phyloP scores from a whole-genome alignment of 1,284 basidiomycete species.

The Boletus holoroseus region DNA sequence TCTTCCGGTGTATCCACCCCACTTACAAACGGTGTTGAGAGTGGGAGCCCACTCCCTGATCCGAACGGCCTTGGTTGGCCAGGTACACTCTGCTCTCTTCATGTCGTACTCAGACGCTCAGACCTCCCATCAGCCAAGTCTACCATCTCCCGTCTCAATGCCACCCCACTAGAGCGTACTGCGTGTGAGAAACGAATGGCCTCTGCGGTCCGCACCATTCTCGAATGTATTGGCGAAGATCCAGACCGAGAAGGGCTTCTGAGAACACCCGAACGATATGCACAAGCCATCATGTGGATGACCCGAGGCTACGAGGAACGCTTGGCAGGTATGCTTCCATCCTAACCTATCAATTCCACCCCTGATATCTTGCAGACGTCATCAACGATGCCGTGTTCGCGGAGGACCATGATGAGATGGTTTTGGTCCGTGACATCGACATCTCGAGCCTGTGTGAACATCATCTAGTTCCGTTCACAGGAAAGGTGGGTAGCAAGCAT shows the following conservation, averaged over 20 bases:
- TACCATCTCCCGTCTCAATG: constrained; percentile 78
- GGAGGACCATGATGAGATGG: constrained; percentile 99
- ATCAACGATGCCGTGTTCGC: constrained; percentile 99
- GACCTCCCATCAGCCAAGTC: constrained; percentile 66
- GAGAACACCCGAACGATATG: constrained; percentile 93
- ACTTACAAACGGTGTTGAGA: constrained; percentile 31
- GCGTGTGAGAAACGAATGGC: constrained; percentile 76
- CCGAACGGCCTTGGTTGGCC: constrained; percentile 92
- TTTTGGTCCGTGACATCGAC: constrained; percentile 96
- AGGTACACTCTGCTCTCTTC: constrained; percentile 45
- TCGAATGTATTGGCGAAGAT: constrained; percentile 98
- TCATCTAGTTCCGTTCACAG: constrained; percentile 97
- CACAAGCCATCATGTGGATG: constrained; percentile 98
- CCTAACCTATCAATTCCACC: constrained; percentile 11
- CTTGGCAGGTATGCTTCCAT: constrained; percentile 58
- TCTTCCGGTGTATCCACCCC: constrained; percentile 67
- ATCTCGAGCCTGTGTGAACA: constrained; percentile 98
- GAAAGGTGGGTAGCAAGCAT: constrained; percentile 65
- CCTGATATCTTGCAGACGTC: constrained; percentile 60
- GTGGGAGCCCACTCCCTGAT: constrained; percentile 60
- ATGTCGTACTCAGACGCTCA: constrained; percentile 11
- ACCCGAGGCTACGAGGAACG: constrained; percentile 97
- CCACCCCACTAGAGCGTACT: constrained; percentile 66
- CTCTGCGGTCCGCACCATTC: constrained; percentile 82
- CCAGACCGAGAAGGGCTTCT: constrained; percentile 89